Evolutionary conservation across 2,329 filamentous ascomycete species (phyloP).

Genomic region (Microsporum canis): DNA sequence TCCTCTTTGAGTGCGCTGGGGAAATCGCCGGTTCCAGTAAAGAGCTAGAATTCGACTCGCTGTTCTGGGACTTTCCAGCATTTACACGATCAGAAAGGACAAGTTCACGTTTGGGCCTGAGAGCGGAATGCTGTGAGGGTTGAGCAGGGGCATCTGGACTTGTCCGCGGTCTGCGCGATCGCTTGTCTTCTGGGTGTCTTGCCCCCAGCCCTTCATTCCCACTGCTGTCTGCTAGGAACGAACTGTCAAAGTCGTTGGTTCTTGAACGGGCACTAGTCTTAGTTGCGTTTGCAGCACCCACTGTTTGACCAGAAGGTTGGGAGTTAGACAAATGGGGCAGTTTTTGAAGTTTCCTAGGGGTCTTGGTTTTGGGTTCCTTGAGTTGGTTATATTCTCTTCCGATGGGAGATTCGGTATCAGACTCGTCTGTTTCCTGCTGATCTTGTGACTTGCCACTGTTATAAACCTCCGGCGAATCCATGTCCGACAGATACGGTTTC

Average conservation of each 20-base stretch:
- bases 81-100: neutral
- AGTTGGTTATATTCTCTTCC: neutral
- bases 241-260: conserved; percentile 19
- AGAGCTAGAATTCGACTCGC: neutral
- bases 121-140: neutral
- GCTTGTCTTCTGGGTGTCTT: neutral
- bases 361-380: neutral
- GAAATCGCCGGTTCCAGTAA: neutral
- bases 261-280: neutral
- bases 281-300: neutral
- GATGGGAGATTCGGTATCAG: neutral
- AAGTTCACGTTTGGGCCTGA: neutral
- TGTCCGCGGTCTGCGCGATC: conserved; percentile 2
- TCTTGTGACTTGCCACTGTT: conserved; percentile 18
- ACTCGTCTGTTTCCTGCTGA: conserved; percentile 8
- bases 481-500: conserved; percentile 61
- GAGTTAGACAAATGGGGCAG: neutral
- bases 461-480: conserved; percentile 14
- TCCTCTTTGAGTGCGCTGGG: neutral
- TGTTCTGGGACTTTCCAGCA: neutral
- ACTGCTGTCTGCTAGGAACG: conserved; percentile 27
- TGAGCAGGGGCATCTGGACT: neutral
- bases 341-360: neutral
- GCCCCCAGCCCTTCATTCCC: conserved; percentile 23
- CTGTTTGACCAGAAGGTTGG: neutral